Percentiles rank a stretch among this genome's conserved stretches.
Conservation (phyloP, 2,329 filamentous ascomycete species). For the Cladophialophora chaetospira region DNA sequence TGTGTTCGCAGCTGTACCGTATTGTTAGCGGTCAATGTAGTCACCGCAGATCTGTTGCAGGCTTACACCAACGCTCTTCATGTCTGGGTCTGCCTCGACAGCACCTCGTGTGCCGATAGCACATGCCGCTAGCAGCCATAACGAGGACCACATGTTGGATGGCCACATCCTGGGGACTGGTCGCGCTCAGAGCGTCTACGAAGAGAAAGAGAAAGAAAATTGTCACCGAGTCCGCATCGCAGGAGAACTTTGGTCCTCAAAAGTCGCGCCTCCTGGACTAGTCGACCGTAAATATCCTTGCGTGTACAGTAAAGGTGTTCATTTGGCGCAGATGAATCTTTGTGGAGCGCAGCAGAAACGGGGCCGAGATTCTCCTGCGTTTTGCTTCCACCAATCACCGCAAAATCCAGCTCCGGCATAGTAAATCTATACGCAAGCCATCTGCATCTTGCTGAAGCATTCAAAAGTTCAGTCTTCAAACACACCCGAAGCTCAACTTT, state of each 20-base stretch:
- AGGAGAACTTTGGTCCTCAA: not conserved
- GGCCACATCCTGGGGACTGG: constrained; percentile 21
- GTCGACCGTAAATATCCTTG: not conserved
- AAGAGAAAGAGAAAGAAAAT: not conserved
- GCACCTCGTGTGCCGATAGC: constrained; percentile 39
- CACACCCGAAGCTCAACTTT: not conserved
- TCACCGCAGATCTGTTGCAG: constrained; percentile 33
- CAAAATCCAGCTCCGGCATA: not conserved
- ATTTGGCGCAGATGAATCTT: not conserved
- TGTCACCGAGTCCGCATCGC: constrained; percentile 18
- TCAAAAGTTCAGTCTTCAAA: not conserved
- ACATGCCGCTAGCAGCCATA: constrained; percentile 40
- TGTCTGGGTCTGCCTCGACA: constrained; percentile 56
- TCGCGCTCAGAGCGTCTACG: not conserved
- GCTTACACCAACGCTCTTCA: constrained; percentile 68
- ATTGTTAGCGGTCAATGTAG: not conserved
- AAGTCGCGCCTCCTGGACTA: constrained; percentile 3
- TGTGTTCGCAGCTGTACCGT: constrained; percentile 74
- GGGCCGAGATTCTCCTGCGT: not conserved
- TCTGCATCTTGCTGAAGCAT: not conserved
- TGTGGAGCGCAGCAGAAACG: constrained; percentile 7
- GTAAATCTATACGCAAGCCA: not conserved
- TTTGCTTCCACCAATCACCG: not conserved
- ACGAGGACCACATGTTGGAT: constrained; percentile 18
- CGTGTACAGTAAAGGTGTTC: constrained; percentile 11